Percentiles rank a stretch among this genome's conserved stretches.
phyloP scores from a whole-genome alignment of 148 eudicot genomes.

The Tetragonia tetragonoides region DNA sequence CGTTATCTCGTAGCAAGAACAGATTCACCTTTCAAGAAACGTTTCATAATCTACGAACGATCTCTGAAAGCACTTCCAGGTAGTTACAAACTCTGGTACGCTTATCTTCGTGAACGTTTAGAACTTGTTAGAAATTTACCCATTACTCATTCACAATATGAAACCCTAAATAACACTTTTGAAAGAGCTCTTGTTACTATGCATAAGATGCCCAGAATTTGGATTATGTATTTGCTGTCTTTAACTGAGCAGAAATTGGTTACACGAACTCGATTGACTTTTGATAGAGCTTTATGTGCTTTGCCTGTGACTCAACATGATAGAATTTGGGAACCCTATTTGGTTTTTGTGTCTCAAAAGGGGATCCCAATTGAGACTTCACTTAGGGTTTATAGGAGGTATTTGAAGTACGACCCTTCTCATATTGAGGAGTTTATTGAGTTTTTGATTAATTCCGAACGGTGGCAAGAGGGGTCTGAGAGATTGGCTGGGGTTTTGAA shows the following conservation, averaged over 20 bases:
- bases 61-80: conserved; percentile 84
- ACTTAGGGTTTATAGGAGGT: conserved; percentile 87
- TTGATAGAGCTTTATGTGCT: conserved; percentile 82
- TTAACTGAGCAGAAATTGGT: conserved; percentile 62
- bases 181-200: conserved; percentile 83
- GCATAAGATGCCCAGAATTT: conserved; percentile 97
- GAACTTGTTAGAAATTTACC: conserved; percentile 65
- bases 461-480: conserved; percentile 95
- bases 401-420: conserved; percentile 80
- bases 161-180: conserved; percentile 78
- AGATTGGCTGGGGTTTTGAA: conserved; percentile 87
- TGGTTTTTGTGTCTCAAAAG: conserved; percentile 72
- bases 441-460: conserved; percentile 61
- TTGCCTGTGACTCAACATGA: conserved; percentile 95
- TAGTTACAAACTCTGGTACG: conserved; percentile 90
- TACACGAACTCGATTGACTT: conserved; percentile 56
- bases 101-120: conserved; percentile 85
- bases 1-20: conserved; percentile 68
- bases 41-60: conserved; percentile 70
- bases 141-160: conserved; percentile 50
- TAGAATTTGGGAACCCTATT: conserved; percentile 73
- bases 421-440: conserved; percentile 92
- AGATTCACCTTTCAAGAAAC: conserved; percentile 59
- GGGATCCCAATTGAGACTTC: conserved; percentile 93
- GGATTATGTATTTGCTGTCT: conserved; percentile 76